Evolutionary conservation across 2,329 filamentous ascomycete genomes (phyloP), one percentile per base, ranked within the genome.

Genomic region (Aureobasidium melanogenum): DNA sequence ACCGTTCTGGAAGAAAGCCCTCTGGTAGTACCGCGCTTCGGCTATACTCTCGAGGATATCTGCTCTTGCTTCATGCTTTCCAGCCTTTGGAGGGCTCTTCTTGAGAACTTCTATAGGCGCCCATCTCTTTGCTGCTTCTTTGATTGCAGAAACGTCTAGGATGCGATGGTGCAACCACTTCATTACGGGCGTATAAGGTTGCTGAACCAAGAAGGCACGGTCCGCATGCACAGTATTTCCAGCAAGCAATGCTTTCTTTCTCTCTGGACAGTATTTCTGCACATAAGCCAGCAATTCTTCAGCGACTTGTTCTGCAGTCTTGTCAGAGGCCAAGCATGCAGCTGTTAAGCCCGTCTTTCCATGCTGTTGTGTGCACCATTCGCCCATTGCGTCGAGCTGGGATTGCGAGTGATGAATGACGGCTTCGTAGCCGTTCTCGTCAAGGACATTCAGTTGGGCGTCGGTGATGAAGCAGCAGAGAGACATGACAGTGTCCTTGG

Each of bases 41-140:
- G 83, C 87, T 64, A 99, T 97, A 74, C 93, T 97, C 78, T 99
- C 94, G 63, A 97, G 74, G 62, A 99, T 96, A 74, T 99, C 94
- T 60, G 90, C 85, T 68, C 83, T 85, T 0, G 94, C 94, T 74
- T 93, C 84, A 76, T 99, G 94, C 56, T 86, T 77, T 39, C 83
- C 84, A 71, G 82, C 83, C 79, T 97, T 97, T 64, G 70, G 74
- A 14, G 93, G 92, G 30, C 83, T 85, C 47, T 79, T 77, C 60
- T 78, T 77, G 64, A 88, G 70, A 9, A 89, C 72, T 8, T 83
- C 79, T n/a, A 78, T 72, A 1, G 81, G 80, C 46, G 85, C 86
- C 93, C 94, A 99, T 48, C 93, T 82, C 65, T 85, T 83, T 19
- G 87, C 88, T 24, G 90, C 92, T 77, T 99, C 94, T 76, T 97